Evolutionary conservation across 164 flowering plant species (phyloP).

Genomic region (Cinnamomum chago): DNA sequence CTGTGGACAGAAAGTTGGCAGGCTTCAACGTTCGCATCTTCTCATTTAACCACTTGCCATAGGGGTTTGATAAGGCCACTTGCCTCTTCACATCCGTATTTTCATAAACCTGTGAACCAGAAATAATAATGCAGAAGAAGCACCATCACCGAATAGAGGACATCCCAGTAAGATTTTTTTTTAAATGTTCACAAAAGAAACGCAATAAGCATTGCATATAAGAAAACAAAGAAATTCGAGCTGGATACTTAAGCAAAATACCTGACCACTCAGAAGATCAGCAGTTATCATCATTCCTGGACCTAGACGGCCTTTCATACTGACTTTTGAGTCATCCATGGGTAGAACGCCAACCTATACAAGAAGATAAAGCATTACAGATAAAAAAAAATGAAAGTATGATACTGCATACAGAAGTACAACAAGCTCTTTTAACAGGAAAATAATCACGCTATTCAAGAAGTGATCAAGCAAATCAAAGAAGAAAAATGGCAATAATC

Average conservation of each 20-base stretch:
- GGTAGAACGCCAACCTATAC: constrained; percentile 93
- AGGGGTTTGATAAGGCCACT: constrained; percentile 75
- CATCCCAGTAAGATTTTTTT: no score
- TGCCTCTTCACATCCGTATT: constrained; percentile 95
- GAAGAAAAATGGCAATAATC: no score
- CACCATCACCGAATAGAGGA: background rate
- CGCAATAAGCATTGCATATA: background rate
- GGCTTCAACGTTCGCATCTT: constrained; percentile 71
- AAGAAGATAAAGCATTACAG: background rate
- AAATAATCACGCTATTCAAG: background rate
- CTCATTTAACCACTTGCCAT: constrained; percentile 85
- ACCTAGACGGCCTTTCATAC: constrained; percentile 94
- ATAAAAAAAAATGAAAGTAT: background rate
- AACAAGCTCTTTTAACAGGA: background rate
- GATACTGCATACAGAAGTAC: background rate
- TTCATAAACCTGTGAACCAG: constrained; percentile 69
- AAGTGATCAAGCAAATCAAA: background rate
- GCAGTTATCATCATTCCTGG: constrained; percentile 99
- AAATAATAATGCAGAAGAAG: background rate
- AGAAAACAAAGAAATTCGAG: background rate
- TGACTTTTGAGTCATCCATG: constrained; percentile 89
- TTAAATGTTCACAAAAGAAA: background rate
- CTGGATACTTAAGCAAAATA: constrained; percentile 24
- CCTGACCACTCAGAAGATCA: constrained; percentile 86
- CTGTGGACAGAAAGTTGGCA: constrained; percentile 59